A percentile compares a stretch with the other conserved stretches of the same genome.
phyloP scores from a whole-genome alignment of 352 stramenopile species.

The Pythium graminicola region DNA sequence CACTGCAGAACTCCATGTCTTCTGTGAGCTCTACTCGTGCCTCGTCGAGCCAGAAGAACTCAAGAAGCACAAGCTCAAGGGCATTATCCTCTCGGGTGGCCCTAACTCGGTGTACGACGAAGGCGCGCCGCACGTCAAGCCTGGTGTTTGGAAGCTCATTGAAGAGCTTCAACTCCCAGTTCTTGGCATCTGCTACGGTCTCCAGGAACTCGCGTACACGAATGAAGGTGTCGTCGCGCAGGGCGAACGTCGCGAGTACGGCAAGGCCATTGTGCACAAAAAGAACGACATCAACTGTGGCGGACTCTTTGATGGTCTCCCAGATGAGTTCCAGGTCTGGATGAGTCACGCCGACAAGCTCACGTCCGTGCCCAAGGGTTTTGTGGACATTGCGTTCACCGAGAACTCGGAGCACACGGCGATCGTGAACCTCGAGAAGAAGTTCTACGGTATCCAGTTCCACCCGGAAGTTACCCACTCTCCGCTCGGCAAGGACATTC shows the following conservation, averaged over 20 bases:
- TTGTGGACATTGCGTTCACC: conserved; percentile 83
- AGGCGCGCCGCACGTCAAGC: conserved; percentile 90
- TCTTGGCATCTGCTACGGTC: conserved; percentile 97
- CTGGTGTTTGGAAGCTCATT: conserved; percentile 95
- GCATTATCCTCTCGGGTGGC: conserved; percentile 97
- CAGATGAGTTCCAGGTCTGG: conserved; percentile 97
- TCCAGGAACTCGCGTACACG: conserved; percentile 93
- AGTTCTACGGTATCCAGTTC: conserved; percentile 98
- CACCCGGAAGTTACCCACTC: conserved; percentile 97
- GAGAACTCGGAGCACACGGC: conserved; percentile 90
- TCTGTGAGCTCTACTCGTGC: conserved; percentile 99
- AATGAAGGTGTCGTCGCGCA: conserved; percentile 93
- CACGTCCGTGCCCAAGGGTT: conserved; percentile 89
- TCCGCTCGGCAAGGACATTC: conserved; percentile 90
- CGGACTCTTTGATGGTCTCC: conserved; percentile 86
- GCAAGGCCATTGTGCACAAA: conserved; percentile 91
- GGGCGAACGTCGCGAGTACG: conserved; percentile 95
- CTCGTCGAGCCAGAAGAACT: conserved; percentile 92
- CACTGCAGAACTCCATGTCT: conserved; percentile 97
- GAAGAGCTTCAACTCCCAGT: conserved; percentile 94
- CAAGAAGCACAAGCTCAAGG: conserved; percentile 90
- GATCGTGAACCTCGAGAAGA: conserved; percentile 92
- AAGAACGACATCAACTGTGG: conserved; percentile 47
- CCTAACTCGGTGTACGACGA: conserved; percentile 96
- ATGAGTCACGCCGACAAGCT: conserved; percentile 99